Evolutionary conservation across 2,329 filamentous ascomycete genomes (phyloP).

Genomic region (Aureobasidium pullulans): DNA sequence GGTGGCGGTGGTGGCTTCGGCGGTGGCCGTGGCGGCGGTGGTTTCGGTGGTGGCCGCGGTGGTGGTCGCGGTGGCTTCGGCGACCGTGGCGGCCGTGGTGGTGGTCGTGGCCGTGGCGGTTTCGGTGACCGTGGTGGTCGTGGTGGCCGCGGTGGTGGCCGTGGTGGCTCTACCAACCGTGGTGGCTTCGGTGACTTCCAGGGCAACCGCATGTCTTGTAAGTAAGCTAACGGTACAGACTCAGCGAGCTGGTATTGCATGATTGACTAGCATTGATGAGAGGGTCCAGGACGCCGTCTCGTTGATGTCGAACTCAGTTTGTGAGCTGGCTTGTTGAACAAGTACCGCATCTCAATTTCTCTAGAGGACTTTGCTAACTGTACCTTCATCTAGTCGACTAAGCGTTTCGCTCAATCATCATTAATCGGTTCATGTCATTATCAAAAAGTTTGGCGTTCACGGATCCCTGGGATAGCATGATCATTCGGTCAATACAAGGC

Average conservation of each 20-base stretch:
- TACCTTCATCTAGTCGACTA: background rate
- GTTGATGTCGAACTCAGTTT: too few species aligned
- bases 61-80: slow-evolving; percentile 33
- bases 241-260: too few species aligned
- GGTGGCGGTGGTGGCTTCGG: slow-evolving; percentile 37
- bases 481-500: slow-evolving; percentile 1
- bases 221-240: too few species aligned
- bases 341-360: too few species aligned
- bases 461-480: slow-evolving; percentile 10
- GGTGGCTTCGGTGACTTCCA: slow-evolving; percentile 60
- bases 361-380: too few species aligned
- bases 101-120: slow-evolving; percentile 46
- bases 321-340: too few species aligned
- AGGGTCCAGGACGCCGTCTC: too few species aligned
- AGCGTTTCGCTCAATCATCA: background rate
- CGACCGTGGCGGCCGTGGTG: slow-evolving; percentile 46
- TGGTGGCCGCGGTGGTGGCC: slow-evolving; percentile 46
- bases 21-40: slow-evolving; percentile 32
- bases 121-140: slow-evolving; percentile 43
- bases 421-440: background rate
- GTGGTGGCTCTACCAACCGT: slow-evolving; percentile 36
- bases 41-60: slow-evolving; percentile 30
- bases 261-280: too few species aligned
- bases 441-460: slow-evolving; percentile 13
- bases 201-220: slow-evolving; percentile 46